Evolutionary conservation across 1,139 yeast genomes (phyloP).

Genomic region (Chernovozyma sophiae-reginae): DNA sequence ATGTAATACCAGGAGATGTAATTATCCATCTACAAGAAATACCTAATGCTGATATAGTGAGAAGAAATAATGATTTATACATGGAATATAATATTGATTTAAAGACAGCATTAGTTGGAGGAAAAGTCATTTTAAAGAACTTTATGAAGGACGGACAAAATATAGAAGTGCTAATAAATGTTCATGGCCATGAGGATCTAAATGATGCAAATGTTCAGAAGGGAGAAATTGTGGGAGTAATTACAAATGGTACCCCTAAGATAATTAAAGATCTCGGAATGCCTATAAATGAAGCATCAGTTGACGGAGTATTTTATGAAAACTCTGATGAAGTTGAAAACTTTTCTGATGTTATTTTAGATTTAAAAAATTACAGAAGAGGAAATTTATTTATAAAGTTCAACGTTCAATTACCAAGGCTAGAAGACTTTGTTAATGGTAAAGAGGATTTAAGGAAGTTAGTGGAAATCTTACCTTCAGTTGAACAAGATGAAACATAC

Average conservation of each 20-base stretch:
- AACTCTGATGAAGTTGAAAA: constrained; percentile 15
- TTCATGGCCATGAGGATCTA: constrained; percentile 28
- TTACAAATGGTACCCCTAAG: constrained; percentile 44
- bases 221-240: constrained; percentile 47
- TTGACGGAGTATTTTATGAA: constrained; percentile 22
- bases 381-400: constrained; percentile 43
- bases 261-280: constrained; percentile 51
- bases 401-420: constrained; percentile 33
- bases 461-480: constrained; percentile 24
- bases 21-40: constrained; percentile 40
- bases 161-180: constrained; percentile 36
- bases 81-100: constrained; percentile 46
- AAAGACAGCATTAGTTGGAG: constrained; percentile 54
- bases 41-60: constrained; percentile 38
- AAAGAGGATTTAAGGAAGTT: constrained; percentile 20
- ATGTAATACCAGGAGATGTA: constrained; percentile 64
- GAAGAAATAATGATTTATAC: constrained; percentile 47
- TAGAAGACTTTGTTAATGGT: constrained; percentile 22
- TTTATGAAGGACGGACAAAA: constrained; percentile 41
- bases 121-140: constrained; percentile 39
- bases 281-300: constrained; percentile 50
- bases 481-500: not conserved
- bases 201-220: constrained; percentile 26
- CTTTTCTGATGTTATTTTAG: constrained; percentile 14
- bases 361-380: constrained; percentile 20